These are phyloP conservation scores for Penicillium ochrochloron DNA, from an alignment of 495 filamentous ascomycete genomes.

Conservation along the genomic window DNA sequence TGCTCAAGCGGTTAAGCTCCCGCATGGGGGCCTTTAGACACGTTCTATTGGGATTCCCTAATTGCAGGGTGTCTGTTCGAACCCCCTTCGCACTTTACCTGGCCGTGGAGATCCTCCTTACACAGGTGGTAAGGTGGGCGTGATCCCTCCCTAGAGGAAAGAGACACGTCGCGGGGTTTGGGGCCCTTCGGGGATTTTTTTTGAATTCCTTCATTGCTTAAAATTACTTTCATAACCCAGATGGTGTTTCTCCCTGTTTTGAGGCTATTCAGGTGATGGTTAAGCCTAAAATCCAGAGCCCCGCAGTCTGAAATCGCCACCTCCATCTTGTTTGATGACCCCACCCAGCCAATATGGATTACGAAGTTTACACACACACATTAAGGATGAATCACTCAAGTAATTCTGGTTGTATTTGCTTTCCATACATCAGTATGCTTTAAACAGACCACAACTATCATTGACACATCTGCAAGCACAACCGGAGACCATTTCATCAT, in stretches of 20 bases:
- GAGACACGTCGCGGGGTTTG: not conserved
- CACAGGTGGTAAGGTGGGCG: not conserved
- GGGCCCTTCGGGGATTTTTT: slow-evolving; percentile 5
- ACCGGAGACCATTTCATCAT: too few species aligned
- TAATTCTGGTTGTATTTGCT: too few species aligned
- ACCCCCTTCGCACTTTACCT: not conserved
- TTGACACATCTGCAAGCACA: too few species aligned
- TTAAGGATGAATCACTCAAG: too few species aligned
- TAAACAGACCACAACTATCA: too few species aligned
- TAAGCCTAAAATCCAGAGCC: not conserved
- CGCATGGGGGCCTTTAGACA: not conserved
- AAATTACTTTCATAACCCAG: too few species aligned
- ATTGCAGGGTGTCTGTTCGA: not conserved
- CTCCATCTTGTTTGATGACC: not conserved
- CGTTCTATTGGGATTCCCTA: not conserved
- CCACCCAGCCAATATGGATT: not conserved
- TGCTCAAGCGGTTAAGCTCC: not conserved
- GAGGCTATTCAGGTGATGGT: not conserved
- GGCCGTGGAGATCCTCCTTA: not conserved
- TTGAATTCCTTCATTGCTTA: not conserved
- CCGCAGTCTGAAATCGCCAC: not conserved
- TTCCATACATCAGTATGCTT: too few species aligned
- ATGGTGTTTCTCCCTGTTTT: not conserved
- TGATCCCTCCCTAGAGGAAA: not conserved
- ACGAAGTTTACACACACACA: too few species aligned